Conservation (phyloP, 176 grass and related monocot genomes). For the Microstegium vimineum region DNA sequence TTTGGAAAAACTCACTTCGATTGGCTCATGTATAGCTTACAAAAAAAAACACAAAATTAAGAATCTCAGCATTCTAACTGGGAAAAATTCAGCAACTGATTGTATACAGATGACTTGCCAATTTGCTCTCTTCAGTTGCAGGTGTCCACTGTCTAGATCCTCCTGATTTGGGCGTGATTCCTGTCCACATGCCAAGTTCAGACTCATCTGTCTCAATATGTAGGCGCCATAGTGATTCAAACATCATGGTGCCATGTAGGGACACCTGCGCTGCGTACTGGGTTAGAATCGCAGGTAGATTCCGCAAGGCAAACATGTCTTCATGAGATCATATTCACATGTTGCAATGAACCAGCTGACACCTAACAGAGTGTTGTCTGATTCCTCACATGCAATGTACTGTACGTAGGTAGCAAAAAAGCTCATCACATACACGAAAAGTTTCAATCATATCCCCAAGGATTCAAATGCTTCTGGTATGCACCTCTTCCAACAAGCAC, state of each 20-base stretch:
- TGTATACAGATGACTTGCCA: background rate
- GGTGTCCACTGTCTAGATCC: background rate
- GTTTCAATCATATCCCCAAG: background rate
- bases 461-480: background rate
- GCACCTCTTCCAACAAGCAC: background rate
- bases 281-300: background rate
- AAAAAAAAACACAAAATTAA: too few species aligned
- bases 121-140: background rate
- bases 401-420: background rate
- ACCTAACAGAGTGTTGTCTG: background rate
- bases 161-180: background rate
- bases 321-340: background rate
- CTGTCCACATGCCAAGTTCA: background rate
- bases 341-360: background rate
- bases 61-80: too few species aligned
- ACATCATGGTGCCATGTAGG: background rate
- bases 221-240: background rate
- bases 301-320: background rate
- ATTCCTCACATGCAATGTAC: background rate
- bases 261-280: background rate
- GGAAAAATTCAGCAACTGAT: background rate
- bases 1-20: too few species aligned
- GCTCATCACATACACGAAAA: background rate
- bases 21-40: too few species aligned
- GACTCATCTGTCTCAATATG: background rate